A percentile compares a stretch with the other conserved stretches of the same genome.
These are phyloP conservation scores for Boletales sp. DNA, from an alignment of 768 basidiomycete genomes.

Conservation along the genomic window DNA sequence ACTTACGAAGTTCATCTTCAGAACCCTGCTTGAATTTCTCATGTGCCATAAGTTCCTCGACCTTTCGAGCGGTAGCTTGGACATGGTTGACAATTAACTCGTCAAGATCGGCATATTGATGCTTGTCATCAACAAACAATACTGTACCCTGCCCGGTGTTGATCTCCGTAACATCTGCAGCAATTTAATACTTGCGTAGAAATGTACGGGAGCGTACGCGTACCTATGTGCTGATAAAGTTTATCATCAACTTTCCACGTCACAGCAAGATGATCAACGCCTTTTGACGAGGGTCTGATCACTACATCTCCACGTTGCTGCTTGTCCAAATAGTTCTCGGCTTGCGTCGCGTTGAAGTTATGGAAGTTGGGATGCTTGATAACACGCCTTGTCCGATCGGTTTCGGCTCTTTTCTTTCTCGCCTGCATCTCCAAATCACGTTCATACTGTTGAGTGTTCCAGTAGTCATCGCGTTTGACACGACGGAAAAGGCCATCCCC, in stretches of 20 bases:
- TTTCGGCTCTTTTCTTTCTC: constrained; percentile 83
- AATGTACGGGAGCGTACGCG: constrained; percentile 20
- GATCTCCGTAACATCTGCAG: constrained; percentile 74
- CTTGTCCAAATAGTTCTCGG: constrained; percentile 84
- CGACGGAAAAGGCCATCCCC: constrained; percentile 65
- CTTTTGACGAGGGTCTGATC: constrained; percentile 94
- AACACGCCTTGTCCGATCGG: constrained; percentile 73
- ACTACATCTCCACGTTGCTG: constrained; percentile 96
- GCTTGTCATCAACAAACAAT: constrained; percentile 70
- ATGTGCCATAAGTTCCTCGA: constrained; percentile 92
- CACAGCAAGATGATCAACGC: constrained; percentile 87
- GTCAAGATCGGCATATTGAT: constrained; percentile 90
- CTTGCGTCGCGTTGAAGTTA: constrained; percentile 86
- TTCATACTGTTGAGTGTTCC: constrained; percentile 62
- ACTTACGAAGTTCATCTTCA: constrained; percentile 88
- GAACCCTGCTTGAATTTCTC: constrained; percentile 91
- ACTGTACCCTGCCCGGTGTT: constrained; percentile 69
- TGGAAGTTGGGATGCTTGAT: constrained; percentile 99
- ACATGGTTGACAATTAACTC: constrained; percentile 97
- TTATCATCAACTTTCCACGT: constrained; percentile 99
- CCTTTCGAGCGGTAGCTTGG: constrained; percentile 87
- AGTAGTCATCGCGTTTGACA: constrained; percentile 55
- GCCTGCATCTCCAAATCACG: constrained; percentile 70
- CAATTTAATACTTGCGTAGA: constrained; percentile 5
- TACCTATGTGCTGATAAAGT: constrained; percentile 95